Conservation (phyloP, 306 rosid species). For the Myrica gale region DNA sequence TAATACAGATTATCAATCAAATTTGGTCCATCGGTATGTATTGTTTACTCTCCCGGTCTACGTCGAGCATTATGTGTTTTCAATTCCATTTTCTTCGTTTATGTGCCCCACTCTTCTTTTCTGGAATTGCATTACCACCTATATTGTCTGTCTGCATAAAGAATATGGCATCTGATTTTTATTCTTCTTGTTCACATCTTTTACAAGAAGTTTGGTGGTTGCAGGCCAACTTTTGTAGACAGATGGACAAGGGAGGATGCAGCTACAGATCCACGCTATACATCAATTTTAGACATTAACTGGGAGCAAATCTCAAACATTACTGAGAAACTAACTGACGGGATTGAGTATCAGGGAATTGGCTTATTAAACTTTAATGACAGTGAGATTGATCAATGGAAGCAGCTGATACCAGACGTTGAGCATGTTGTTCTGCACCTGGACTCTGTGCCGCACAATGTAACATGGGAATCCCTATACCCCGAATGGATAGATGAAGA, state of each 20-base stretch:
- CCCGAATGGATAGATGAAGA: constrained; percentile 98
- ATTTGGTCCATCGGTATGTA: constrained; percentile 54
- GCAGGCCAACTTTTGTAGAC: constrained; percentile 45
- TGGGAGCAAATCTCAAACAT: constrained; percentile 67
- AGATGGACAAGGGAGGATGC: constrained; percentile 36
- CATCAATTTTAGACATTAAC: constrained; percentile 47
- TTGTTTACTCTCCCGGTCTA: neutral
- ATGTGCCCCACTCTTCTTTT: constrained; percentile 1
- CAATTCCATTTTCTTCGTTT: neutral
- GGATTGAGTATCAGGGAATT: constrained; percentile 61
- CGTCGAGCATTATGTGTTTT: constrained; percentile 10
- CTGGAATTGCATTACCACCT: constrained; percentile 7
- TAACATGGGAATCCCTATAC: constrained; percentile 70
- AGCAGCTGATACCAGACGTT: constrained; percentile 61
- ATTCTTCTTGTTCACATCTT: constrained; percentile 7
- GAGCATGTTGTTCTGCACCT: constrained; percentile 59
- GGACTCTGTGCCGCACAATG: constrained; percentile 43
- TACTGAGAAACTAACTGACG: constrained; percentile 46
- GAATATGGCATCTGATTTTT: constrained; percentile 19
- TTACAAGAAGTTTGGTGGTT: constrained; percentile 6
- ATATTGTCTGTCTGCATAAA: neutral
- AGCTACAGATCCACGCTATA: constrained; percentile 50
- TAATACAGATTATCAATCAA: constrained; percentile 57
- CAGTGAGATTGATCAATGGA: constrained; percentile 68
- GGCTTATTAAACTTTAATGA: constrained; percentile 76